phyloP scores from a whole-genome alignment of 1,139 yeast species.

The Hyphopichia pseudoburtonii region DNA sequence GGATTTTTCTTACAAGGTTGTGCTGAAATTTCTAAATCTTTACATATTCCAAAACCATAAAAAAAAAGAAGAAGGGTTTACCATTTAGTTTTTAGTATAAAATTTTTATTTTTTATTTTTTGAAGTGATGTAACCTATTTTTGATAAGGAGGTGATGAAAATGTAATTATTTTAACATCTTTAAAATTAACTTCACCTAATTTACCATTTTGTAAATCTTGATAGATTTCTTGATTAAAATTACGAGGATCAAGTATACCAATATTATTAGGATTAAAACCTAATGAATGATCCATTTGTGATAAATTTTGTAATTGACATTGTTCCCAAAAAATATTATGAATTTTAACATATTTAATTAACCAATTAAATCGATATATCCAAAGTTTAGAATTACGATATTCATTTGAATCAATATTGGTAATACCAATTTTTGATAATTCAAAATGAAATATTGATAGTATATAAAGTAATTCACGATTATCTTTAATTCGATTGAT shows the following conservation, averaged over 20 bases:
- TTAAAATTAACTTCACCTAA: constrained; percentile 25
- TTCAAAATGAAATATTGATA: constrained; percentile 34
- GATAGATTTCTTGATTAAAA: constrained; percentile 26
- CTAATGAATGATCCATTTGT: constrained; percentile 29
- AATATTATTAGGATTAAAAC: constrained; percentile 23
- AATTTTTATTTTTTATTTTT: not conserved
- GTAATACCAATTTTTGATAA: constrained; percentile 33
- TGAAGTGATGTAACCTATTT: not conserved
- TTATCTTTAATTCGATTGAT: constrained; percentile 23
- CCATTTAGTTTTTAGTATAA: not conserved
- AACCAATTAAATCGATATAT: constrained; percentile 20
- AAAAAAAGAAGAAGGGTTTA: not conserved
- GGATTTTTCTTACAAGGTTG: constrained; percentile 80
- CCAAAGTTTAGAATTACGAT: constrained; percentile 9
- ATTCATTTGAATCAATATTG: constrained; percentile 9
- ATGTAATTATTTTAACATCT: constrained; percentile 19
- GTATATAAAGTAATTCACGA: constrained; percentile 32
- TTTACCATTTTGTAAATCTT: constrained; percentile 25
- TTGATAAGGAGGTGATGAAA: constrained; percentile 15
- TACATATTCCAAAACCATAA: constrained; percentile 86
- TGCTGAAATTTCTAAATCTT: constrained; percentile 86
- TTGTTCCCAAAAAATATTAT: constrained; percentile 41
- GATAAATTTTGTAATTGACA: constrained; percentile 33
- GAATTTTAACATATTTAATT: constrained; percentile 29
- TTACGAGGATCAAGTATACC: constrained; percentile 45